Conservation (phyloP, 805 yeast species). For the Phaffomyces antillensis region DNA sequence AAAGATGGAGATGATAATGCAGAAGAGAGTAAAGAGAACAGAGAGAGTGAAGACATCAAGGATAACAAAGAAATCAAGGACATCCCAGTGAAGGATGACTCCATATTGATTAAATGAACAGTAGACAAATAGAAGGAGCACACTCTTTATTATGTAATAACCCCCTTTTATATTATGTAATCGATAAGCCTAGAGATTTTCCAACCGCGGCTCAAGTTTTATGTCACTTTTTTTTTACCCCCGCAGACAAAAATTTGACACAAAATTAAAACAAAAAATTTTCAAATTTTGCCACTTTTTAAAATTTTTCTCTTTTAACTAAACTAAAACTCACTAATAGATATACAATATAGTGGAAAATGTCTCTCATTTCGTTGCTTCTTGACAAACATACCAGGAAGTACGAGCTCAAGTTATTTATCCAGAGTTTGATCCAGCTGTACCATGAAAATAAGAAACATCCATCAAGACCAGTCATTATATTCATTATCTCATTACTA, state of each 20-base stretch:
- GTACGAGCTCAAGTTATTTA: conserved; percentile 17
- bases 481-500: conserved; percentile 20
- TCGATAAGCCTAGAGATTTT: too few relatives aligned
- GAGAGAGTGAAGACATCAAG: neutral
- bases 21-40: neutral
- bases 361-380: conserved; percentile 13
- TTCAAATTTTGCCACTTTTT: too few relatives aligned
- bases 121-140: too few relatives aligned
- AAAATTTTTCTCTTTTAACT: too few relatives aligned
- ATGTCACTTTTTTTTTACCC: too few relatives aligned
- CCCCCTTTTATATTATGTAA: too few relatives aligned
- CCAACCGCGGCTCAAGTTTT: too few relatives aligned
- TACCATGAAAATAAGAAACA: conserved; percentile 20
- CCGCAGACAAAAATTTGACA: too few relatives aligned
- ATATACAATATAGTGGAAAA: neutral
- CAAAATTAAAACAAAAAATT: too few relatives aligned
- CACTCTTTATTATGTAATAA: too few relatives aligned
- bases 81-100: neutral
- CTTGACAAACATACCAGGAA: conserved; percentile 14
- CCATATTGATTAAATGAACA: too few relatives aligned
- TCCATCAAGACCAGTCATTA: conserved; percentile 23
- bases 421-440: conserved; percentile 19
- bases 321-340: too few relatives aligned
- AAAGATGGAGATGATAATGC: neutral
- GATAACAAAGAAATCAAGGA: neutral